phyloP scores from a whole-genome alignment of 179 eudicot species.

The Silene noctiflora region DNA sequence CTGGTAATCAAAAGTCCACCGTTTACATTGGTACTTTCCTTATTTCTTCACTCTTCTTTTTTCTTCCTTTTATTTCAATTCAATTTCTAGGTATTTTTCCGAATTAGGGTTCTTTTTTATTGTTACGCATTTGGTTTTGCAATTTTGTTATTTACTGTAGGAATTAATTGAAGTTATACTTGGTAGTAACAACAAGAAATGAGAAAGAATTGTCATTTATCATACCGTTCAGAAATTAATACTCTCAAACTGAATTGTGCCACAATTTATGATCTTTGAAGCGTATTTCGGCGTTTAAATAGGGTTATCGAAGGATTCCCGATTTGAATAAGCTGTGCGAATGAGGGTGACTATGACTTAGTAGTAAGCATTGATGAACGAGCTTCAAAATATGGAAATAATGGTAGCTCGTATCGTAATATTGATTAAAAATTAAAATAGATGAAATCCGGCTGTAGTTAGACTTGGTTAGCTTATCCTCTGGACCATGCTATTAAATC shows the following conservation, averaged over 20 bases:
- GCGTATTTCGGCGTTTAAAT: background rate
- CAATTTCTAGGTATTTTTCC: background rate
- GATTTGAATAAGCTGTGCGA: background rate
- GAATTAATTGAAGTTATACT: background rate
- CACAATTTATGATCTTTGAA: background rate
- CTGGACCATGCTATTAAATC: too few relatives aligned
- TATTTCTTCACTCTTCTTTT: background rate
- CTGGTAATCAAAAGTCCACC: conserved; percentile 24
- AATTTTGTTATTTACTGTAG: background rate
- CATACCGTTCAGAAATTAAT: too few relatives aligned
- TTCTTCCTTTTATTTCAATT: background rate
- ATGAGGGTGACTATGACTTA: background rate
- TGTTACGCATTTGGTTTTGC: background rate
- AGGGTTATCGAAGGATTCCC: background rate
- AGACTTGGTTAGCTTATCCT: background rate
- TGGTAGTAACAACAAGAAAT: background rate
- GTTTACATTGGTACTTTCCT: conserved; percentile 17
- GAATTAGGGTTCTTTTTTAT: conserved; percentile 9
- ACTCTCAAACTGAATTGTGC: too few relatives aligned
- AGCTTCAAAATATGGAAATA: background rate
- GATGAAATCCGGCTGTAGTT: background rate
- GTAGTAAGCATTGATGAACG: background rate
- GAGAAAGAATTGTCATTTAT: too few relatives aligned
- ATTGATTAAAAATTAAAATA: too few relatives aligned
- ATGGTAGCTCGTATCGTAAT: too few relatives aligned